Evolutionary conservation across 2,329 filamentous ascomycete species (phyloP).

Genomic region (Fusarium lyarnte): DNA sequence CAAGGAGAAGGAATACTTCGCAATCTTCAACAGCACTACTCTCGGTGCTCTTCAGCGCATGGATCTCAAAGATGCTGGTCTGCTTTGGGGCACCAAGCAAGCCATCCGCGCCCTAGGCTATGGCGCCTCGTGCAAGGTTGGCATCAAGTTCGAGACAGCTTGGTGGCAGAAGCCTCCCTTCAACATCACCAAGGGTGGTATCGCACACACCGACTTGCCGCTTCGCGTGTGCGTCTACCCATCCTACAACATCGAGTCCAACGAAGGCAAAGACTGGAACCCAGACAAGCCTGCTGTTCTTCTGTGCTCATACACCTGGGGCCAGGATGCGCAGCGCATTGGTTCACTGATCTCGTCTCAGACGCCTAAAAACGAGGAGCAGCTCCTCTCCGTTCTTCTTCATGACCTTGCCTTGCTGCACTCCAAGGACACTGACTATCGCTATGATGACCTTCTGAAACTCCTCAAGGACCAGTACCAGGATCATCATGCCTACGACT

Average conservation of each 20-base stretch:
- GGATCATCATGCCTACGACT: constrained; percentile 31
- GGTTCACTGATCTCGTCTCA: constrained; percentile 19
- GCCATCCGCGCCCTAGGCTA: constrained; percentile 47
- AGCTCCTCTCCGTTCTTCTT: constrained; percentile 15
- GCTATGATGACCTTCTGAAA: not conserved
- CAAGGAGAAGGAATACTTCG: constrained; percentile 27
- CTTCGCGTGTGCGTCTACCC: constrained; percentile 48
- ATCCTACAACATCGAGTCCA: constrained; percentile 40
- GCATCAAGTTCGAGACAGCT: constrained; percentile 47
- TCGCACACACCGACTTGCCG: constrained; percentile 41
- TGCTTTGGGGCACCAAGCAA: constrained; percentile 43
- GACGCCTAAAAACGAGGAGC: constrained; percentile 15
- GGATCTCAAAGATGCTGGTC: constrained; percentile 37
- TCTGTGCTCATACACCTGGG: constrained; percentile 36
- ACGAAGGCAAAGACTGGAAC: not conserved
- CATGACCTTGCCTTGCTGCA: constrained; percentile 30
- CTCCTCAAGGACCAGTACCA: constrained; percentile 11
- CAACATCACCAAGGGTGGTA: constrained; percentile 16
- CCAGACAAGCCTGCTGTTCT: constrained; percentile 22
- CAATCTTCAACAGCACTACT: constrained; percentile 32
- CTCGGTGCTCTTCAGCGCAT: constrained; percentile 30
- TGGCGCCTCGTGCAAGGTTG: constrained; percentile 45
- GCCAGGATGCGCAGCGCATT: constrained; percentile 33
- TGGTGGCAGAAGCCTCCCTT: constrained; percentile 37
- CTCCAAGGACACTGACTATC: not conserved